phyloP scores from a whole-genome alignment of 2,329 filamentous ascomycete species.

The Calonectria hongkongensis region DNA sequence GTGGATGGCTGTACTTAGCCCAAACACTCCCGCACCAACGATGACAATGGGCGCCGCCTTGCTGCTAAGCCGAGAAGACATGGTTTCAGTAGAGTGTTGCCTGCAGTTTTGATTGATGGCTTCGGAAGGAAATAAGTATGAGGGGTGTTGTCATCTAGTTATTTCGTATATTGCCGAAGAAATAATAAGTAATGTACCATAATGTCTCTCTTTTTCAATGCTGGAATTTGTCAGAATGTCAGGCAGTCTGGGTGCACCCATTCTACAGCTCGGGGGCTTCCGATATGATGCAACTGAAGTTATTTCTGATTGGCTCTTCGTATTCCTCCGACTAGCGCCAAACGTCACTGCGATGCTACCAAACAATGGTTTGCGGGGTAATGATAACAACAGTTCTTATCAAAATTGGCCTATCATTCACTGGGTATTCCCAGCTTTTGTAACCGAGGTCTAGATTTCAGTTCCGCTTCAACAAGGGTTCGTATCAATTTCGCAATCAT shows the following conservation, averaged over 20 bases:
- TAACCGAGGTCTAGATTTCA: neutral
- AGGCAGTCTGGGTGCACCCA: neutral
- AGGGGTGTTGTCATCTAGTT: neutral
- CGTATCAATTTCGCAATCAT: neutral
- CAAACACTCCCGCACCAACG: slow-evolving; percentile 50
- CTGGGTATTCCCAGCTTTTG: neutral
- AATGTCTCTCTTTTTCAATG: neutral
- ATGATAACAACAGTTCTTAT: slow-evolving; percentile 3
- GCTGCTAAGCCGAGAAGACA: slow-evolving; percentile 1
- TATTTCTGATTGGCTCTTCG: slow-evolving; percentile 25
- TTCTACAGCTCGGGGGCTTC: neutral
- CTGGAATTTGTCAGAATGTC: neutral
- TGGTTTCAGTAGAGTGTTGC: neutral
- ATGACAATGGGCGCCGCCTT: slow-evolving; percentile 30
- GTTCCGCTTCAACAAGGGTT: neutral
- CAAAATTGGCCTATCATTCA: neutral
- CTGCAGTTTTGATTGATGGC: neutral
- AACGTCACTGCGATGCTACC: neutral
- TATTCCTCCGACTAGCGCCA: slow-evolving; percentile 36
- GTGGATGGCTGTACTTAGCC: slow-evolving; percentile 58
- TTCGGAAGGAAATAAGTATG: too few species aligned
- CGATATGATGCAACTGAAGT: neutral
- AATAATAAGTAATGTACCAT: neutral
- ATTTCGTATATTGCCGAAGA: neutral
- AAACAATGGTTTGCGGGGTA: neutral